A percentile compares a stretch with the other conserved stretches of the same genome.
Evolutionary conservation across 2,329 filamentous ascomycete species (phyloP).

Genomic region (Alternaria conjuncta): DNA sequence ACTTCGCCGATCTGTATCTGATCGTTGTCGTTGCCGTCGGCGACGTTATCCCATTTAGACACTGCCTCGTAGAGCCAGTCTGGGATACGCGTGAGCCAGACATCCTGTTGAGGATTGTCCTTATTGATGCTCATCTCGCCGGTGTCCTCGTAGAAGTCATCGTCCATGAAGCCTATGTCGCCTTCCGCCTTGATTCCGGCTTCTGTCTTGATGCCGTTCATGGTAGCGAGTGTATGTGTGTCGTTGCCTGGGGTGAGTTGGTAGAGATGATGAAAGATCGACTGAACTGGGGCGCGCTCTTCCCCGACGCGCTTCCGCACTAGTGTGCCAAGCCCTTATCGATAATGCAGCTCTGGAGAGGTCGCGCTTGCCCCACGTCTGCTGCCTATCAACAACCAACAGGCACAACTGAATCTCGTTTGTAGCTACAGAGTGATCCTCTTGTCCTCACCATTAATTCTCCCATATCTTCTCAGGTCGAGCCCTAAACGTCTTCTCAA

Average conservation of each 20-base stretch:
- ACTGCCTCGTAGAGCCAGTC: conserved; percentile 49
- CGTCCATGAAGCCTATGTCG: conserved; percentile 48
- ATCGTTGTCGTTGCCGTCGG: conserved; percentile 47
- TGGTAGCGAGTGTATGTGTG: conserved; percentile 18
- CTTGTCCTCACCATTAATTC: neutral
- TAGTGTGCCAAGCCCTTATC: conserved; percentile 30
- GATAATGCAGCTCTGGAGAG: conserved; percentile 17
- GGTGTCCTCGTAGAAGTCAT: conserved; percentile 53
- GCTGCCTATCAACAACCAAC: conserved; percentile 5
- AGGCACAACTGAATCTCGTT: neutral
- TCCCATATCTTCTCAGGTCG: too few species aligned
- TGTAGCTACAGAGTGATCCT: neutral
- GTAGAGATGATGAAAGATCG: conserved; percentile 15
- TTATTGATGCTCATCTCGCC: conserved; percentile 50
- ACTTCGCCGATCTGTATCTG: conserved; percentile 48
- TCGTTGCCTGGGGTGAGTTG: neutral
- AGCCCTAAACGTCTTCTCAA: neutral
- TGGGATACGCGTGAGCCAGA: conserved; percentile 50
- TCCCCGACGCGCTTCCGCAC: conserved; percentile 16
- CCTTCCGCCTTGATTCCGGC: conserved; percentile 48
- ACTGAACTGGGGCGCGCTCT: conserved; percentile 9
- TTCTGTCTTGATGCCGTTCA: conserved; percentile 52
- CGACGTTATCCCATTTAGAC: conserved; percentile 44
- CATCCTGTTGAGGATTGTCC: conserved; percentile 32
- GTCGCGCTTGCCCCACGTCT: conserved; percentile 14